phyloP scores from a whole-genome alignment of 169 alveolate species.

The Eimeria acervulina region DNA sequence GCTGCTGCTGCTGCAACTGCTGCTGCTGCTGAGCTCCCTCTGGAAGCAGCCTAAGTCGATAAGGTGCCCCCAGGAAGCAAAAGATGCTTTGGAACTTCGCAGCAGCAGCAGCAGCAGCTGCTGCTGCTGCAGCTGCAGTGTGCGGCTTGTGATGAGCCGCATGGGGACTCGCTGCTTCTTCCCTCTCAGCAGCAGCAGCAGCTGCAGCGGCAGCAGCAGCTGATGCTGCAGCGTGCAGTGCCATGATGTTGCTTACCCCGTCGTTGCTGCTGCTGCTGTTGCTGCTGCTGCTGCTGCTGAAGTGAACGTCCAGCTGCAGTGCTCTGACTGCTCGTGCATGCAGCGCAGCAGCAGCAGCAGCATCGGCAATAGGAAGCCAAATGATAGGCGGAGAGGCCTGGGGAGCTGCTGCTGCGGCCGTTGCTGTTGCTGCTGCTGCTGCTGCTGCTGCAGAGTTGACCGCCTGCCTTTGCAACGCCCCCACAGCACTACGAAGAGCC shows the following conservation, averaged over 20 bases:
- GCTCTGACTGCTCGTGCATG: no score
- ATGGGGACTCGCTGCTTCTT: constrained; percentile 22
- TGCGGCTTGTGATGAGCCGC: not conserved
- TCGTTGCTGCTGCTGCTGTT: constrained; percentile 6
- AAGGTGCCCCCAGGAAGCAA: constrained; percentile 32
- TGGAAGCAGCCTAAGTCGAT: not conserved
- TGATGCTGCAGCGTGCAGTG: constrained; percentile 22
- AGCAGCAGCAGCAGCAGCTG: constrained; percentile 43
- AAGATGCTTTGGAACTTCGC: not conserved
- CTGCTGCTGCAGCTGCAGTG: constrained; percentile 13
- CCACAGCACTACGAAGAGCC: constrained; percentile 13
- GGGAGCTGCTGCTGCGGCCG: not conserved
- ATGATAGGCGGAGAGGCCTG: not conserved
- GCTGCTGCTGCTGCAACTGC: not conserved
- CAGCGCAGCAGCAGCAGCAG: not conserved
- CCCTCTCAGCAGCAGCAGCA: constrained; percentile 53
- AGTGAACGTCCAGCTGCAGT: no score
- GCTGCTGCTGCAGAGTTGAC: not conserved
- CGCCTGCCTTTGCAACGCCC: constrained; percentile 28
- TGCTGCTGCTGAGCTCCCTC: no score
- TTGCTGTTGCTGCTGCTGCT: not conserved
- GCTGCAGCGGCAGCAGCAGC: not conserved
- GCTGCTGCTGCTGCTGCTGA: no score
- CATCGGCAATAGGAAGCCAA: constrained; percentile 10
- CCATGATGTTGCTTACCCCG: constrained; percentile 27